Conservation (phyloP, 768 basidiomycete species). For the Solioccasus polychromus region DNA sequence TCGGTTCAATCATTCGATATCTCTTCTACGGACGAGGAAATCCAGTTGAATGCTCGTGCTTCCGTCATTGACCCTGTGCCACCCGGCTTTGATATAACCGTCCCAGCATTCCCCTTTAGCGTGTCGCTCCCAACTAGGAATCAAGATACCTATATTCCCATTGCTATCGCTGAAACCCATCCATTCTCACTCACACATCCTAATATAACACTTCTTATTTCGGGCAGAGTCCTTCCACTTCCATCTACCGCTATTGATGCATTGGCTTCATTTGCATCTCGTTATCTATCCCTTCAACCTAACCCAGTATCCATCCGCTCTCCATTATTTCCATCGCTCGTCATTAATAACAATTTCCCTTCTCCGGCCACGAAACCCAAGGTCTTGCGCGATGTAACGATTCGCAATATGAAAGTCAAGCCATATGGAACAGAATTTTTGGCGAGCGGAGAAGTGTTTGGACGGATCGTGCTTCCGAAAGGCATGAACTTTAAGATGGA, state of each 20-base stretch:
- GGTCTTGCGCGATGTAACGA: conserved; percentile 68
- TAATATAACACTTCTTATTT: conserved; percentile 58
- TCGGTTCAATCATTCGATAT: conserved; percentile 57
- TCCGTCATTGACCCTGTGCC: conserved; percentile 59
- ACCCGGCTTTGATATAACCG: conserved; percentile 43
- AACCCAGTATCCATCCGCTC: conserved; percentile 60
- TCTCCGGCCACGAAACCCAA: conserved; percentile 60
- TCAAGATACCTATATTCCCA: conserved; percentile 33
- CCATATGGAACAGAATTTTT: conserved; percentile 47
- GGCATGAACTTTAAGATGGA: conserved; percentile 67
- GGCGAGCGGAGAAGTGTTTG: conserved; percentile 69
- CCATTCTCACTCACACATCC: conserved; percentile 65
- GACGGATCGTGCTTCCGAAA: conserved; percentile 60
- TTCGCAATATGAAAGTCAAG: conserved; percentile 71
- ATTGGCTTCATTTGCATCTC: conserved; percentile 61
- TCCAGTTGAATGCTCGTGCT: conserved; percentile 51
- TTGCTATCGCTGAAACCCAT: conserved; percentile 53
- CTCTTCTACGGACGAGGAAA: conserved; percentile 31
- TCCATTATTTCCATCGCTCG: conserved; percentile 49
- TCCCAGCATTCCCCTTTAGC: conserved; percentile 60
- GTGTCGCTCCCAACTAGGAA: conserved; percentile 45
- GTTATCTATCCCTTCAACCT: conserved; percentile 55
- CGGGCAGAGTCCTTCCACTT: conserved; percentile 58
- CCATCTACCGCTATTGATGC: conserved; percentile 35
- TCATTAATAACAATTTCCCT: conserved; percentile 56